Evolutionary conservation across 805 yeast genomes (phyloP).

Genomic region (Lachancea sp.): DNA sequence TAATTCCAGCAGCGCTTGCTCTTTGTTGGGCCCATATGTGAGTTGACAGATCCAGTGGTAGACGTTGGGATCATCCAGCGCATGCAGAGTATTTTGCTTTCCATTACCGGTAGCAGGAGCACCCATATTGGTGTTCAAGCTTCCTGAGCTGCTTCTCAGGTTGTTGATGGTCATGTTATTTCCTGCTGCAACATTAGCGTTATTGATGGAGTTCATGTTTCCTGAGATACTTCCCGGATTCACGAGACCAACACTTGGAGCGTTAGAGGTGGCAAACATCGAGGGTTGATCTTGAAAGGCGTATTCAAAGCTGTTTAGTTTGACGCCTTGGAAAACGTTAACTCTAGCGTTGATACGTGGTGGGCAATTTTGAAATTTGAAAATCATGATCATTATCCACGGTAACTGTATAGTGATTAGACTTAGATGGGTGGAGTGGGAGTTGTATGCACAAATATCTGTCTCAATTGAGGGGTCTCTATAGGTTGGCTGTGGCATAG

Average conservation of each 20-base stretch:
- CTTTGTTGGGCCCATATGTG: constrained; percentile 85
- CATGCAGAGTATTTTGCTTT: constrained; percentile 30
- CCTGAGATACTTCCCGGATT: background rate
- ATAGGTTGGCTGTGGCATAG: no score
- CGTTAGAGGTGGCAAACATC: constrained; percentile 2
- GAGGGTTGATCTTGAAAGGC: no score
- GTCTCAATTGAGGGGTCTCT: no score
- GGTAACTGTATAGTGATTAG: no score
- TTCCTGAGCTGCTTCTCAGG: constrained; percentile 4
- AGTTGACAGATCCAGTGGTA: constrained; percentile 86
- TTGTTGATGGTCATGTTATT: constrained; percentile 13
- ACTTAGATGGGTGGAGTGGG: no score
- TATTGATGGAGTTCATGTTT: constrained; percentile 1
- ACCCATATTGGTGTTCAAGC: constrained; percentile 9
- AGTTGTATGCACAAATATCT: no score
- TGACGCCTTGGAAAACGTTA: no score
- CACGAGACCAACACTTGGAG: background rate
- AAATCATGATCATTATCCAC: no score
- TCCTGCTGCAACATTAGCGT: constrained; percentile 2
- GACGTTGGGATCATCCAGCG: constrained; percentile 72
- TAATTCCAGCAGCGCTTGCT: constrained; percentile 83
- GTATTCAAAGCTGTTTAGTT: no score
- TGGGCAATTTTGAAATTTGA: no score
- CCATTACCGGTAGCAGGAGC: constrained; percentile 9
- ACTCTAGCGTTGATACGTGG: no score